A percentile compares a stretch with the other conserved stretches of the same genome.
Conservation (phyloP, 345 rosid species). For the Crucihimalaya himalaica region DNA sequence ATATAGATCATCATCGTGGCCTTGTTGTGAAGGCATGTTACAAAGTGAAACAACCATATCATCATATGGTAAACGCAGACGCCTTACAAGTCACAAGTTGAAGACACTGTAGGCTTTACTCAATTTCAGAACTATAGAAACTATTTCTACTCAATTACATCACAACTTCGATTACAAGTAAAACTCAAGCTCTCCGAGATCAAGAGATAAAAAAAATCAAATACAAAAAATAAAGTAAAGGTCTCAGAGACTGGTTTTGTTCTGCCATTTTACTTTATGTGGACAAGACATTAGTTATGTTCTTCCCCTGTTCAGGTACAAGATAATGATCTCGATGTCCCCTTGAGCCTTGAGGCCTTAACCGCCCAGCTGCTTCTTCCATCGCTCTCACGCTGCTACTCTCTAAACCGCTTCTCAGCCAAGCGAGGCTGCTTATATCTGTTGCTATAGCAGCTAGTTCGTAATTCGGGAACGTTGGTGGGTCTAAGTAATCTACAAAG, state of each 20-base stretch:
- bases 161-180: constrained; percentile 29
- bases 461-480: constrained; percentile 60
- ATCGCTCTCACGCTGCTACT: constrained; percentile 49
- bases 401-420: constrained; percentile 83
- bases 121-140: constrained; percentile 8
- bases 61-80: not conserved
- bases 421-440: constrained; percentile 79
- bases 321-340: constrained; percentile 40
- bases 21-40: constrained; percentile 19
- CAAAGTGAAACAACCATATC: constrained; percentile 18
- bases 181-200: constrained; percentile 26
- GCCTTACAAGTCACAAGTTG: not conserved
- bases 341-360: constrained; percentile 44
- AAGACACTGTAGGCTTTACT: not conserved
- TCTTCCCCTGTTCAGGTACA: constrained; percentile 48
- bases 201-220: not conserved
- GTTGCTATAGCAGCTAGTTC: constrained; percentile 82
- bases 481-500: constrained; percentile 65
- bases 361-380: constrained; percentile 50
- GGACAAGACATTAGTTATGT: constrained; percentile 34
- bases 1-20: not conserved
- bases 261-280: constrained; percentile 19
- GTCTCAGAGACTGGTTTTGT: constrained; percentile 7
- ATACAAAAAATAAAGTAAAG: not conserved
- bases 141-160: constrained; percentile 34